Percentiles rank a stretch among this genome's conserved stretches.
Conservation (phyloP, 371 early-diverging fungal species). For the Chytridium lagenaria region DNA sequence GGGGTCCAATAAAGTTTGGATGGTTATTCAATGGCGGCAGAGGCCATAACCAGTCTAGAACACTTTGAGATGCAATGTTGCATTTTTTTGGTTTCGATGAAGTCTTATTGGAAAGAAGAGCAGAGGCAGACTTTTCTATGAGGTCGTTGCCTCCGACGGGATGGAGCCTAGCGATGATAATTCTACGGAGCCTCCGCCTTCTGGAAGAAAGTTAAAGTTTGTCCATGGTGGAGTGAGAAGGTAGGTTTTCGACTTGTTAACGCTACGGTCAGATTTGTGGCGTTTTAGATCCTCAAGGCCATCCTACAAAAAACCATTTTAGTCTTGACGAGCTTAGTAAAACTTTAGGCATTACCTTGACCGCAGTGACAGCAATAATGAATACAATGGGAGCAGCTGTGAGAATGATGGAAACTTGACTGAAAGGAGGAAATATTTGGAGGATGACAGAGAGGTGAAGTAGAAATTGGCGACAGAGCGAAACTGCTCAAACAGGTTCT, state of each 20-base stretch:
- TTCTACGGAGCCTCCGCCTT: neutral
- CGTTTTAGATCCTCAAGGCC: constrained; percentile 96
- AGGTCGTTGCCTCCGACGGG: neutral
- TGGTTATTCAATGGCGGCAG: constrained; percentile 6
- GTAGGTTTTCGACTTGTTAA: constrained; percentile 79
- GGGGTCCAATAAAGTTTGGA: constrained; percentile 10
- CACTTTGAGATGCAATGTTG: neutral
- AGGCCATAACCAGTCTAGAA: constrained; percentile 6
- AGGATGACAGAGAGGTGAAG: constrained; percentile 91
- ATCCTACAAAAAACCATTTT: constrained; percentile 57
- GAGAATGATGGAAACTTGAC: constrained; percentile 71
- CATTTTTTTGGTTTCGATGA: neutral
- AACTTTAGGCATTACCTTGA: constrained; percentile 63
- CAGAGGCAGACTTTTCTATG: neutral
- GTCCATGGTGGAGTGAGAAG: constrained; percentile 69
- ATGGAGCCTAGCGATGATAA: neutral
- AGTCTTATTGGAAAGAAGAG: neutral
- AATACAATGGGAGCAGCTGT: constrained; percentile 88
- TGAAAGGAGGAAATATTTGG: constrained; percentile 82
- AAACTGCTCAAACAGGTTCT: constrained; percentile 97
- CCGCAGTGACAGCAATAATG: constrained; percentile 86
- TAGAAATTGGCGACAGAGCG: constrained; percentile 94
- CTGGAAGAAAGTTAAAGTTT: constrained; percentile 70
- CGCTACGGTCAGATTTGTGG: constrained; percentile 85
- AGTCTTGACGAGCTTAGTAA: neutral